Evolutionary conservation across 345 rosid species (phyloP).

Genomic region (Adansonia digitata): DNA sequence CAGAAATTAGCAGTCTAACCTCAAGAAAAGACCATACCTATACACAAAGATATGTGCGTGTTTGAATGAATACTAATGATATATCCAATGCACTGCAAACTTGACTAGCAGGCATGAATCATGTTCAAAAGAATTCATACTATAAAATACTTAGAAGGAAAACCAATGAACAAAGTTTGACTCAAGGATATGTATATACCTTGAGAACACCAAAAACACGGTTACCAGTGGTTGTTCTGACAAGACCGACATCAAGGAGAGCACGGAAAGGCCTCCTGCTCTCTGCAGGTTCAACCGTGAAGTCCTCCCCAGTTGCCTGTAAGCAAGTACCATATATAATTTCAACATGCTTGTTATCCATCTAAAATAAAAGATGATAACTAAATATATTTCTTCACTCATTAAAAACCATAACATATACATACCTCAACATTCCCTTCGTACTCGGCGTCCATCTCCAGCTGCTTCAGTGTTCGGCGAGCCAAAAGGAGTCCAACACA

Average conservation of each 20-base stretch:
- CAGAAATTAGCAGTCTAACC: background rate
- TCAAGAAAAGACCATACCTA: background rate
- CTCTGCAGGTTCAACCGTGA: slow-evolving; percentile 58
- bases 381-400: background rate
- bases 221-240: background rate
- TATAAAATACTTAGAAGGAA: background rate
- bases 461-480: slow-evolving; percentile 57
- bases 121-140: too few relatives aligned
- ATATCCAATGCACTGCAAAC: too few relatives aligned
- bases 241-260: background rate
- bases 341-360: background rate
- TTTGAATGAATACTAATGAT: too few relatives aligned
- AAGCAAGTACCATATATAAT: background rate
- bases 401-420: background rate
- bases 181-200: slow-evolving; percentile 26
- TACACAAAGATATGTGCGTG: background rate
- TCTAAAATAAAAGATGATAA: background rate
- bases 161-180: background rate
- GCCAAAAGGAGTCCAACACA: slow-evolving; percentile 76
- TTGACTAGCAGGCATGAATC: too few relatives aligned
- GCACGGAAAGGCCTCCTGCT: slow-evolving; percentile 19
- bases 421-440: slow-evolving; percentile 63
- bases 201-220: slow-evolving; percentile 32
- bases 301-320: slow-evolving; percentile 73
- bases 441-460: slow-evolving; percentile 64